Conservation (phyloP, 805 yeast species). For the Ogataea ramenticola region DNA sequence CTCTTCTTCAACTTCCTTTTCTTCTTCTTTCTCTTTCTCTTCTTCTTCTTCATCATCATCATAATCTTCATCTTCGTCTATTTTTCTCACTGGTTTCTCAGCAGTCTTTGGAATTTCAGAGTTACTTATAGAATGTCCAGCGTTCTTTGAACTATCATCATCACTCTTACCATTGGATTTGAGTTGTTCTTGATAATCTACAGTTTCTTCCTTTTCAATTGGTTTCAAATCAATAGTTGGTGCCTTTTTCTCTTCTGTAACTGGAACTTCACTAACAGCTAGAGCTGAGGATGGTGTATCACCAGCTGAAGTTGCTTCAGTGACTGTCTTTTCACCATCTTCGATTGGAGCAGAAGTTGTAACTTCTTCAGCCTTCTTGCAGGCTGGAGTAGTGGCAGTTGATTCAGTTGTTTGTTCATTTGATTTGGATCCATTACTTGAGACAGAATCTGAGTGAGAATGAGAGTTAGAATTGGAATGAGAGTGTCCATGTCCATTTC, state of each 20-base stretch:
- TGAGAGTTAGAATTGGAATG: neutral
- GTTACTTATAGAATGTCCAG: neutral
- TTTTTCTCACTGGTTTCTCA: slow-evolving; percentile 25
- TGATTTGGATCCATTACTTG: neutral
- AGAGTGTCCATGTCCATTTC: neutral
- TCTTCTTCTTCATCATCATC: slow-evolving; percentile 5
- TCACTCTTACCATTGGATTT: slow-evolving; percentile 10
- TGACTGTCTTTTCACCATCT: neutral
- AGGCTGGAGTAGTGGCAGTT: neutral
- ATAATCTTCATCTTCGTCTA: slow-evolving; percentile 31
- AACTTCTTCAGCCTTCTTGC: neutral
- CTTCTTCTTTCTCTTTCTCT: no score
- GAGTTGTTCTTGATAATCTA: slow-evolving; percentile 8
- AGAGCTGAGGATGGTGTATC: neutral
- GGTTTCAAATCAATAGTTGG: slow-evolving; percentile 24
- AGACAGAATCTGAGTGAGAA: no score
- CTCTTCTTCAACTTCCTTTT: neutral
- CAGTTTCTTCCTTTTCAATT: slow-evolving; percentile 24
- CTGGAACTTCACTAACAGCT: neutral
- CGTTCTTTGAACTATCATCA: slow-evolving; percentile 1
- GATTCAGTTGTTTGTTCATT: neutral
- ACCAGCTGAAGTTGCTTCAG: neutral
- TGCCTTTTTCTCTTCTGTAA: slow-evolving; percentile 6
- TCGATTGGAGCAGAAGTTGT: no score
- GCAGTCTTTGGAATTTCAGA: slow-evolving; percentile 8